A percentile compares a stretch with the other conserved stretches of the same genome.
Conservation (phyloP, 2,329 filamentous ascomycete genomes). For the Venturia carpophila region DNA sequence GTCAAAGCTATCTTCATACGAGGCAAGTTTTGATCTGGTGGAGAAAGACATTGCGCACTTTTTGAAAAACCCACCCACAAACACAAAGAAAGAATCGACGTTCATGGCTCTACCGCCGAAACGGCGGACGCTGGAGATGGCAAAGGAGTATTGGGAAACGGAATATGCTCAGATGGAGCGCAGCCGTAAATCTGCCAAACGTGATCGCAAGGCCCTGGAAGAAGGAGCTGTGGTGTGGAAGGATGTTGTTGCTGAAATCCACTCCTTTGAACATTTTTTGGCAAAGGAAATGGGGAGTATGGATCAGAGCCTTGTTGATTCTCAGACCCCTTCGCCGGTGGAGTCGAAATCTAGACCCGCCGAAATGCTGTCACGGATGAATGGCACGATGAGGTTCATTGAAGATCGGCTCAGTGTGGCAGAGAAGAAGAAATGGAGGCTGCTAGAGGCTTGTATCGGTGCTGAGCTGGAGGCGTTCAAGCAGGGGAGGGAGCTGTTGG, state of each 20-base stretch:
- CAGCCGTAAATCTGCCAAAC: constrained; percentile 49
- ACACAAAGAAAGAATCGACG: constrained; percentile 28
- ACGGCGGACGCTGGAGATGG: constrained; percentile 62
- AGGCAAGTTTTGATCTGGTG: constrained; percentile 56
- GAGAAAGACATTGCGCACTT: constrained; percentile 55
- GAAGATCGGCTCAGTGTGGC: constrained; percentile 48
- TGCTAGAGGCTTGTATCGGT: constrained; percentile 67
- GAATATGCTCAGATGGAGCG: constrained; percentile 51
- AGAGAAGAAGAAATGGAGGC: constrained; percentile 59
- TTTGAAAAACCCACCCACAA: constrained; percentile 49
- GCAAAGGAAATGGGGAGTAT: constrained; percentile 36
- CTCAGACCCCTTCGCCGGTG: constrained; percentile 18
- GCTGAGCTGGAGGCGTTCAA: constrained; percentile 63
- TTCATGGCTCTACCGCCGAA: constrained; percentile 56
- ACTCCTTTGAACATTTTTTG: constrained; percentile 57
- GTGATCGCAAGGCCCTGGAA: constrained; percentile 57
- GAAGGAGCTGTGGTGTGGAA: constrained; percentile 62
- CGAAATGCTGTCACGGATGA: constrained; percentile 47
- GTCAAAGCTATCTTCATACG: constrained; percentile 64
- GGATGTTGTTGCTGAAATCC: constrained; percentile 51
- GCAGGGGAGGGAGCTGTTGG: constrained; percentile 53
- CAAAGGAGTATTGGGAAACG: constrained; percentile 60
- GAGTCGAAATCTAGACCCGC: constrained; percentile 21
- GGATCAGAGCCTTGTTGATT: constrained; percentile 21
- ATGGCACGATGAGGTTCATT: constrained; percentile 47